These are phyloP conservation scores for Panicum virgatum DNA, from an alignment of 202 grass and related monocot species.

Conservation along the genomic window DNA sequence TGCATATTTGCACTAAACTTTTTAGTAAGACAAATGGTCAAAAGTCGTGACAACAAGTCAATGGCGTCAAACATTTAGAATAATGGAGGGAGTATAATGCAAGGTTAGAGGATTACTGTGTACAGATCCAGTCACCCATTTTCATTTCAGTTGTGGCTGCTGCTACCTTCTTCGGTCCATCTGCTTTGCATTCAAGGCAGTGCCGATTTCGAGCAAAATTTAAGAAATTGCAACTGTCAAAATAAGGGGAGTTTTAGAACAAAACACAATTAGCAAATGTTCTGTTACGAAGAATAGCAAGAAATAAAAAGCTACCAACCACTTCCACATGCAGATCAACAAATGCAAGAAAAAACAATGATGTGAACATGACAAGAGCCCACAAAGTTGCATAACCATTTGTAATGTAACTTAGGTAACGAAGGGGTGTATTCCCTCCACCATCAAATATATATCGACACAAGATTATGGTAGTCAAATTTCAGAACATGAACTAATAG, in stretches of 20 bases:
- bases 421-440: background rate
- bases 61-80: too few species aligned
- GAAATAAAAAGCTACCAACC: background rate
- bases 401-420: background rate
- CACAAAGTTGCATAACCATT: constrained; percentile 22
- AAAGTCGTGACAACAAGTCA: too few species aligned
- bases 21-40: too few species aligned
- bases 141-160: constrained; percentile 56
- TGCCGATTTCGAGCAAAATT: constrained; percentile 80
- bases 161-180: constrained; percentile 61
- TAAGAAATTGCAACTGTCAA: constrained; percentile 81
- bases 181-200: constrained; percentile 75
- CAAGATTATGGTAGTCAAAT: background rate
- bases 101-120: constrained; percentile 46
- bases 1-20: too few species aligned
- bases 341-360: constrained; percentile 23
- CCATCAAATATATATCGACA: background rate
- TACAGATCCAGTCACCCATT: constrained; percentile 82
- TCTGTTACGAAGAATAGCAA: background rate
- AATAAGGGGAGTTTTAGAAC: constrained; percentile 1
- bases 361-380: constrained; percentile 21
- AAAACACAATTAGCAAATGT: background rate
- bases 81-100: background rate
- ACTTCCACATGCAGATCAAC: background rate
- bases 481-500: background rate